These are phyloP conservation scores for Penicillium sp. DNA, from an alignment of 2,329 filamentous ascomycete genomes.

Conservation along the genomic window DNA sequence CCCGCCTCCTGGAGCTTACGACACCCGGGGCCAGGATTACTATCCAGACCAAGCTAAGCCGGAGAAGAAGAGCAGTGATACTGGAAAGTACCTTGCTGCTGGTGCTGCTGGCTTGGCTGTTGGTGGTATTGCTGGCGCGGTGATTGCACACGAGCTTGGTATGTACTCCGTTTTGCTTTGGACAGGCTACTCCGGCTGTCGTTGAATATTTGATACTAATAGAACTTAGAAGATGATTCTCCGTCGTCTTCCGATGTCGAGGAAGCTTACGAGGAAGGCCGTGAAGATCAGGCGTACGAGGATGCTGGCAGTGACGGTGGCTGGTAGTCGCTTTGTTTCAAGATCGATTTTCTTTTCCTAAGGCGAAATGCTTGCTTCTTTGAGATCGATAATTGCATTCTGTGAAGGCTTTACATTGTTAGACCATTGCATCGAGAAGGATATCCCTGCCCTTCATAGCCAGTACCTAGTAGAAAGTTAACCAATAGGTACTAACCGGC, in stretches of 20 bases:
- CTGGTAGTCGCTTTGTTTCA: neutral
- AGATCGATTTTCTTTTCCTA: too few relatives aligned
- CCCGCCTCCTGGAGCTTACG: constrained; percentile 22
- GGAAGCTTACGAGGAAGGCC: constrained; percentile 24
- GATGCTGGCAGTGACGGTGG: constrained; percentile 8
- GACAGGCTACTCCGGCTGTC: neutral
- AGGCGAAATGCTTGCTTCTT: neutral
- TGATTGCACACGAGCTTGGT: constrained; percentile 57
- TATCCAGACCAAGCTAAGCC: constrained; percentile 22
- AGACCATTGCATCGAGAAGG: neutral
- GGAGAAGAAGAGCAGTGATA: constrained; percentile 45
- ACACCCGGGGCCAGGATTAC: constrained; percentile 15
- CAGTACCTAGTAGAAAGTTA: too few relatives aligned
- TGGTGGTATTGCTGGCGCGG: constrained; percentile 56
- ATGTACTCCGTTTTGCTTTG: constrained; percentile 28
- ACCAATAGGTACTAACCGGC: too few relatives aligned
- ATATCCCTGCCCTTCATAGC: neutral
- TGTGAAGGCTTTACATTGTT: neutral
- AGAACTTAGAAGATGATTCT: constrained; percentile 11
- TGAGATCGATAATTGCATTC: neutral
- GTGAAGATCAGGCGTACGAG: constrained; percentile 19
- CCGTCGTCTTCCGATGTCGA: constrained; percentile 14
- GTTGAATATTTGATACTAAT: neutral
- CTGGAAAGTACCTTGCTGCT: constrained; percentile 52
- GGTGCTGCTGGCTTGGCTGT: constrained; percentile 57